Conservation (phyloP, 352 stramenopile species). For the Thraustotheca clavata region DNA sequence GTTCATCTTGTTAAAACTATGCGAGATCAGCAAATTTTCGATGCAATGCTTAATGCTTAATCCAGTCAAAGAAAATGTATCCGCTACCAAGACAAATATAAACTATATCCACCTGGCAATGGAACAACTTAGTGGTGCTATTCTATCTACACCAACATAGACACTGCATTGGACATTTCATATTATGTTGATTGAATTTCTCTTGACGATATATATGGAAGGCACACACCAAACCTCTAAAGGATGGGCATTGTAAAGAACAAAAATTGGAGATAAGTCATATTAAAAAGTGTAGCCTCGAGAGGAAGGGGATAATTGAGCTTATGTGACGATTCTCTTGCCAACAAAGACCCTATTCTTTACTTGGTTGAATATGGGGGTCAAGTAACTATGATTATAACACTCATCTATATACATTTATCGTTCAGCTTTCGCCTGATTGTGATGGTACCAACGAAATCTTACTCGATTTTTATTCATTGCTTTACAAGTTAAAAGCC, state of each 20-base stretch:
- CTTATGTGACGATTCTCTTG: slow-evolving; percentile 22
- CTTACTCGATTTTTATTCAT: background rate
- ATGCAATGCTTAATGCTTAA: slow-evolving; percentile 2
- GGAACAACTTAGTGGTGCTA: slow-evolving; percentile 13
- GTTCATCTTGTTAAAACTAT: slow-evolving; percentile 3
- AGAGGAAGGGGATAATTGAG: slow-evolving; percentile 7
- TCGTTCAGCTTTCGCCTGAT: background rate
- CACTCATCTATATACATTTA: slow-evolving; percentile 12
- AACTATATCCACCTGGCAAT: slow-evolving; percentile 14
- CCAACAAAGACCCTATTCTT: slow-evolving; percentile 18
- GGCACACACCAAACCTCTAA: background rate
- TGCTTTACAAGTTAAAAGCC: background rate
- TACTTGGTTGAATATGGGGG: slow-evolving; percentile 16
- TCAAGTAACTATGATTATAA: slow-evolving; percentile 8
- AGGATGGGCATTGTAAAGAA: slow-evolving; percentile 17
- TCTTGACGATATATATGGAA: background rate
- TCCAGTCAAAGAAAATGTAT: slow-evolving; percentile 15
- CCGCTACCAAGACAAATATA: slow-evolving; percentile 16
- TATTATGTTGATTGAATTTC: background rate
- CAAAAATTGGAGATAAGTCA: slow-evolving; percentile 7
- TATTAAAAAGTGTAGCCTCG: slow-evolving; percentile 20
- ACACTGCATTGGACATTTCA: background rate
- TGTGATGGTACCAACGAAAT: slow-evolving; percentile 5
- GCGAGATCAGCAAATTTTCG: slow-evolving; percentile 13
- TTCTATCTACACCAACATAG: background rate